Base-by-base conservation (phyloP, 2,329 filamentous ascomycete species). In the Pezicula carpinea region DNA sequence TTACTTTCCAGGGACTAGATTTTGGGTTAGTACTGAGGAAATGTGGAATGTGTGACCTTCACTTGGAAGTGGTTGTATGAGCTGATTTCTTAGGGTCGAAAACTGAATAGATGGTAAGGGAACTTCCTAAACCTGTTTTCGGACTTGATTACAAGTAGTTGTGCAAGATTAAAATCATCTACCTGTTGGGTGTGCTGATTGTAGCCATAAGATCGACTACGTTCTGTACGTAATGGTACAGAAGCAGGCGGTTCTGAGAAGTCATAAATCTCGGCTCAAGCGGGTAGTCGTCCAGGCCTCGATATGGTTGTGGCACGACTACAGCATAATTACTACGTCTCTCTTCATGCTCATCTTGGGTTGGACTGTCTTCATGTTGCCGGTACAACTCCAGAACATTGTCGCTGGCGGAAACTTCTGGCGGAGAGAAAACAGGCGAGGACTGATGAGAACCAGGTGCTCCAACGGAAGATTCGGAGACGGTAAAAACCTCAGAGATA, bases 191-290 rank as follows among this genome's bases (percentile, higher is more conserved):
- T 13, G 18, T 26, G 23, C 38, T 40, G 18, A 40, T 40, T 23
- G 38, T 22, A 13, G 38, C 38, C 38, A 40, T 40, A 2, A 40
- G 14, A 40, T 40, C 38, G 14, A 40, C 38, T 15, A 40, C 38
- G 14, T 40, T 40, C n/a, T 40, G 38, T 13, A 40, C 38, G n/a
- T 40, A 40, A 26, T 40, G 38, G 23, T 40, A 23, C 19, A 40
- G 19, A 13, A 40, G 21, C 6, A 40, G 22, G 8, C 38, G 38
- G 18, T 40, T 40, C 22, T 40, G 38, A 21, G 38, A 40, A 11
- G 38, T 40, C 38, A 40, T 40, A 21, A 40, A 22, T 26, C 38
- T 40, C 6, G 38, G 38, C 22, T 40, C 38, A 13, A 23, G 22
- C 13, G 38, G 22, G n/a, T 40, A 40, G 19, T 40, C 22, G 5